Evolutionary conservation across 768 basidiomycete genomes (phyloP).

Genomic region (Tephrocybe sp.): DNA sequence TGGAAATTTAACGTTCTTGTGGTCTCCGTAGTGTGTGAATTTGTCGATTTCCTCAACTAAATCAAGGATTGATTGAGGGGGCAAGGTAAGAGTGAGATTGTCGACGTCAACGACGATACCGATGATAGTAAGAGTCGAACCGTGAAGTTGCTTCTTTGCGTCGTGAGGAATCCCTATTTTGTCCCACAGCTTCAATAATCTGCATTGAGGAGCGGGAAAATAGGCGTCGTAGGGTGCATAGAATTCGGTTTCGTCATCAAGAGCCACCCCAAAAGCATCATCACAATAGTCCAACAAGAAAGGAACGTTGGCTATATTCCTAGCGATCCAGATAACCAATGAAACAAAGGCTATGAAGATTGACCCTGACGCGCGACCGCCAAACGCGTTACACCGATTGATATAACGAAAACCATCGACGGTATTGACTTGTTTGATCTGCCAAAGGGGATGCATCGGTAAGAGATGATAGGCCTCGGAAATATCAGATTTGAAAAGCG

Average conservation of each 20-base stretch:
- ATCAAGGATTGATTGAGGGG: no score
- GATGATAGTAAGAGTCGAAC: conserved; percentile 27
- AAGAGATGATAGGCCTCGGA: conserved; percentile 28
- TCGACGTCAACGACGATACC: conserved; percentile 36
- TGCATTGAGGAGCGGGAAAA: conserved; percentile 22
- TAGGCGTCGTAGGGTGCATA: conserved; percentile 14
- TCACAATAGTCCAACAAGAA: no score
- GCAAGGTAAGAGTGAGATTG: not conserved
- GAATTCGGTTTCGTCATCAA: conserved; percentile 38
- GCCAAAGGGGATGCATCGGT: conserved; percentile 10
- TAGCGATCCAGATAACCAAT: conserved; percentile 34
- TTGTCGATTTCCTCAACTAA: no score
- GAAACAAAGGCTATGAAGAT: no score
- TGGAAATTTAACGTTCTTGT: no score
- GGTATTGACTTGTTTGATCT: conserved; percentile 31
- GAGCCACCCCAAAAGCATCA: no score
- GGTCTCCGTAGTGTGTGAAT: no score
- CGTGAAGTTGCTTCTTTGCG: not conserved
- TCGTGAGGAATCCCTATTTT: no score
- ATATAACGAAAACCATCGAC: conserved; percentile 27
- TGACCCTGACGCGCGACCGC: no score
- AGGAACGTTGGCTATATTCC: conserved; percentile 17
- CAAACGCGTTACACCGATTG: conserved; percentile 33
- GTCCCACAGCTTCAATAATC: conserved; percentile 37
- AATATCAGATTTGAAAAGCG: conserved; percentile 37